These are phyloP conservation scores for Bremia lactucae DNA, from an alignment of 352 stramenopile species.

Conservation along the genomic window DNA sequence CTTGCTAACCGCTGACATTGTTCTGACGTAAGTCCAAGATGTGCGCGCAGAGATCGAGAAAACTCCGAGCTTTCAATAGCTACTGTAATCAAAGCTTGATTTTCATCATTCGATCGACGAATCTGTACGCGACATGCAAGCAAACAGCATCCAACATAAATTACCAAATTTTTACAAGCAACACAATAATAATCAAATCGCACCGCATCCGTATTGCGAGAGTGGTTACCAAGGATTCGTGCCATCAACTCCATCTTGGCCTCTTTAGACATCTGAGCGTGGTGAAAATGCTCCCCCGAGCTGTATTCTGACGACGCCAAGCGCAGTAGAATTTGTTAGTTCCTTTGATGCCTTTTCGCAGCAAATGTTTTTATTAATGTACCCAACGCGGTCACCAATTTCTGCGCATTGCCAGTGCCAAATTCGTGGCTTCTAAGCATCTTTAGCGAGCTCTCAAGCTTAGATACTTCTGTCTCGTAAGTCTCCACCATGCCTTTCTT, in stretches of 20 bases:
- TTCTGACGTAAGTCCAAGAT: slow-evolving; percentile 56
- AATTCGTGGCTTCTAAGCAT: slow-evolving; percentile 71
- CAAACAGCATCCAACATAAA: neutral
- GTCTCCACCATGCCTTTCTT: slow-evolving; percentile 85
- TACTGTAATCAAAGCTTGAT: slow-evolving; percentile 61
- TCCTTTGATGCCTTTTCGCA: no score
- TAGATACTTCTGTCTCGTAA: slow-evolving; percentile 79
- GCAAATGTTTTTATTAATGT: no score
- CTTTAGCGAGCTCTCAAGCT: slow-evolving; percentile 77
- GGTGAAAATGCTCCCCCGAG: slow-evolving; percentile 63
- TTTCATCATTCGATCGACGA: slow-evolving; percentile 70
- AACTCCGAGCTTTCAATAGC: slow-evolving; percentile 52
- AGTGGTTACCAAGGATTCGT: slow-evolving; percentile 69
- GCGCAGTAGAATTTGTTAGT: no score
- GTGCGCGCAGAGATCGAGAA: slow-evolving; percentile 34
- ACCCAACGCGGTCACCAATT: slow-evolving; percentile 66
- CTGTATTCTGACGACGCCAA: slow-evolving; percentile 58
- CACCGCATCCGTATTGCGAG: slow-evolving; percentile 62
- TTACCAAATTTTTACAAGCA: neutral
- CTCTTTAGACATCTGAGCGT: slow-evolving; percentile 79
- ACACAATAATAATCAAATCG: slow-evolving; percentile 2
- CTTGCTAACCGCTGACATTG: slow-evolving; percentile 52
- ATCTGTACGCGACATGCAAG: slow-evolving; percentile 28
- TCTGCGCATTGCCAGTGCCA: slow-evolving; percentile 48
- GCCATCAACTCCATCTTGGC: slow-evolving; percentile 74